phyloP scores from a whole-genome alignment of 2,329 filamentous ascomycete genomes.

The Clonostachys byssicola region DNA sequence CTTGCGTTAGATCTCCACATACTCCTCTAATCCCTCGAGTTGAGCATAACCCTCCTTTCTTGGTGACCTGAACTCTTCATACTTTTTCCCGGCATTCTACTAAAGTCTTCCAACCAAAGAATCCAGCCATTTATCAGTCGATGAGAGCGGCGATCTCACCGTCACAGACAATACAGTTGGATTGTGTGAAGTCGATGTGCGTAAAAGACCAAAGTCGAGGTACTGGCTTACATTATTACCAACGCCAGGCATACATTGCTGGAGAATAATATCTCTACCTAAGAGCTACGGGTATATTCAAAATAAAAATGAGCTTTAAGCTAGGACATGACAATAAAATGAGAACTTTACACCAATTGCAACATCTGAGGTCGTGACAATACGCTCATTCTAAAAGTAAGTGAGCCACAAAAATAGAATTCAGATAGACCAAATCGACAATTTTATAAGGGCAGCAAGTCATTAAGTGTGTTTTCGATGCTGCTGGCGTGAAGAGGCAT shows the following conservation, averaged over 20 bases:
- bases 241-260: too few relatives aligned
- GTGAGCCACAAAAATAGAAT: neutral
- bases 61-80: conserved; percentile 14
- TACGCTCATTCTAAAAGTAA: neutral
- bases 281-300: too few relatives aligned
- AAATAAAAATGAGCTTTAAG: too few relatives aligned
- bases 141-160: conserved; percentile 29
- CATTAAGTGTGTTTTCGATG: too few relatives aligned
- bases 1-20: conserved; percentile 4
- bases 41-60: conserved; percentile 13
- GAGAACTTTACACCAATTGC: too few relatives aligned
- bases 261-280: too few relatives aligned
- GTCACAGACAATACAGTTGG: conserved; percentile 29
- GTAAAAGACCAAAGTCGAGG: conserved; percentile 20
- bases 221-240: conserved; percentile 5
- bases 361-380: too few relatives aligned
- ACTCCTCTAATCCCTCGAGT: conserved; percentile 1
- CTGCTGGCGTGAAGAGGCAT: too few relatives aligned
- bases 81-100: conserved; percentile 17
- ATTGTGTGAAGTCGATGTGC: conserved; percentile 29
- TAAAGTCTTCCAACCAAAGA: conserved; percentile 19
- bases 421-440: neutral
- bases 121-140: conserved; percentile 36
- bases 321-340: too few relatives aligned
- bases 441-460: neutral